These are phyloP conservation scores for Skeletonema tropicum DNA, from an alignment of 108 stramenopile species.

Conservation along the genomic window DNA sequence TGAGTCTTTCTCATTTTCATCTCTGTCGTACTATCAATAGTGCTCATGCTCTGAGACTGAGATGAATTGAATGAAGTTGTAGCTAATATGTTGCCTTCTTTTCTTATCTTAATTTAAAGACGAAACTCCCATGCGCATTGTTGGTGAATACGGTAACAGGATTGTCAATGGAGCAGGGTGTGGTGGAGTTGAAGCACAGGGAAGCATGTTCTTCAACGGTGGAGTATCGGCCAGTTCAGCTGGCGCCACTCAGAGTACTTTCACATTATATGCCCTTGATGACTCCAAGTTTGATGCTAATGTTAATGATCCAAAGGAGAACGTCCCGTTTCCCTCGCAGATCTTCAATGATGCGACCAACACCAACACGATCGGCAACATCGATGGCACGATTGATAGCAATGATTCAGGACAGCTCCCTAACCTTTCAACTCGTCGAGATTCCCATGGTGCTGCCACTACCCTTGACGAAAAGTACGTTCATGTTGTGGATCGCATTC, in stretches of 20 bases:
- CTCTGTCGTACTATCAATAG: too few species aligned
- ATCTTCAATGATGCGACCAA: slow-evolving; percentile 29
- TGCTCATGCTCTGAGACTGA: too few species aligned
- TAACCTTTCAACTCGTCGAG: slow-evolving; percentile 32
- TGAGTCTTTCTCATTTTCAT: background rate
- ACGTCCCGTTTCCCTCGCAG: slow-evolving; percentile 15
- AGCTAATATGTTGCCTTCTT: background rate
- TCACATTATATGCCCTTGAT: slow-evolving; percentile 24
- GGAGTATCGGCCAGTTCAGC: slow-evolving; percentile 12
- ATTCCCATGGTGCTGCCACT: slow-evolving; percentile 20
- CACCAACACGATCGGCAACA: slow-evolving; percentile 16
- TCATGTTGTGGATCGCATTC: slow-evolving; percentile 42
- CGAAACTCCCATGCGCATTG: slow-evolving; percentile 41
- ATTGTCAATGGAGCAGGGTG: too few species aligned
- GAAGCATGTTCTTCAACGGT: too few species aligned
- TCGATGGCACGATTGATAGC: background rate
- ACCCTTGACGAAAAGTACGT: slow-evolving; percentile 35
- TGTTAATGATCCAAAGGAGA: background rate
- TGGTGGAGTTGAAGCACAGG: too few species aligned
- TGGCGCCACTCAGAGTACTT: slow-evolving; percentile 27
- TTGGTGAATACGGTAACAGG: too few species aligned
- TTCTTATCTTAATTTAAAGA: background rate
- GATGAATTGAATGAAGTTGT: background rate
- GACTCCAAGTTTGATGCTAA: too few species aligned
- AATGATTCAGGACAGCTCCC: slow-evolving; percentile 41